A percentile compares a stretch with the other conserved stretches of the same genome.
Evolutionary conservation across 495 filamentous ascomycete genomes (phyloP).

Genomic region (Filosporella fistucella): DNA sequence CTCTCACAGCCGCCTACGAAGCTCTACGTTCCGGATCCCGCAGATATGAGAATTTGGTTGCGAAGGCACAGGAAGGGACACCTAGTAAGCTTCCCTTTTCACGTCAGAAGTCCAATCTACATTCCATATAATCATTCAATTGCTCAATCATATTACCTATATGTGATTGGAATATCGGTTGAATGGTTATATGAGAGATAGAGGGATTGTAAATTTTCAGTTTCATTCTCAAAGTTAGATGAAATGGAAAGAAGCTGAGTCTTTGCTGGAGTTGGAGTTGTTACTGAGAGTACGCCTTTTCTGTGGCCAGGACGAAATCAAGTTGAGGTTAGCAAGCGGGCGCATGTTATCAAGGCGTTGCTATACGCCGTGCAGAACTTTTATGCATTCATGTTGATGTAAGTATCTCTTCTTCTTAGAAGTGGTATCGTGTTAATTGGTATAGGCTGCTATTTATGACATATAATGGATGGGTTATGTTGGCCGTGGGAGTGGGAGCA

Average conservation of each 20-base stretch:
- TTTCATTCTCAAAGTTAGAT: background rate
- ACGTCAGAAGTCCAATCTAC: too few species aligned
- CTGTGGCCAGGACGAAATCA: constrained; percentile 49
- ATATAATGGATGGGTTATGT: constrained; percentile 97
- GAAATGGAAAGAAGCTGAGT: constrained; percentile 20
- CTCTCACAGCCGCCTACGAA: constrained; percentile 87
- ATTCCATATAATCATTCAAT: background rate
- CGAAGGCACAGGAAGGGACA: constrained; percentile 41
- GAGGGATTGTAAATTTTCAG: too few species aligned
- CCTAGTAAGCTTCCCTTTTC: constrained; percentile 54
- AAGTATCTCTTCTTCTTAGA: constrained; percentile 38
- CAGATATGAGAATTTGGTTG: constrained; percentile 65
- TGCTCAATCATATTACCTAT: too few species aligned
- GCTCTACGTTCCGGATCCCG: constrained; percentile 70
- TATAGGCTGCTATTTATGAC: constrained; percentile 99
- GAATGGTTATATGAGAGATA: too few species aligned
- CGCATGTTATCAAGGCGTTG: constrained; percentile 71
- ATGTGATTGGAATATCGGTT: too few species aligned
- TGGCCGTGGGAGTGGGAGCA: constrained; percentile 82
- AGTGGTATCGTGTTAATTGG: background rate
- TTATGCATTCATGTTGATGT: constrained; percentile 99
- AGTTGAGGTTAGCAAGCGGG: constrained; percentile 49
- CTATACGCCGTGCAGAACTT: constrained; percentile 95
- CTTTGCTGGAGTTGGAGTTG: too few species aligned
- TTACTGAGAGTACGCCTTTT: constrained; percentile 52